These are phyloP conservation scores for Ciborinia camelliae DNA, from an alignment of 2,329 filamentous ascomycete genomes.

Conservation along the genomic window DNA sequence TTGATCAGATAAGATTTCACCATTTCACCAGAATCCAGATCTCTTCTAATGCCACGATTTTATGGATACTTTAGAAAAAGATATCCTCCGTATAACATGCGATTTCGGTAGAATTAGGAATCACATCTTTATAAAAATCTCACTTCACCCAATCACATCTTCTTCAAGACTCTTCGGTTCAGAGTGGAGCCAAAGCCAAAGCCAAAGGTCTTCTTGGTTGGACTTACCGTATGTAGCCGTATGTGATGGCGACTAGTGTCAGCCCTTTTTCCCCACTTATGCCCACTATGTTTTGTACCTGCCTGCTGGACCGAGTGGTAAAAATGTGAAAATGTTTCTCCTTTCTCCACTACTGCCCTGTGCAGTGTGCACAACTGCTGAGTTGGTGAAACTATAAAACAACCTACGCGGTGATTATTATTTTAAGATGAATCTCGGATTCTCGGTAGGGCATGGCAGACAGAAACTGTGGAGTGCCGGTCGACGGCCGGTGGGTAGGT, in stretches of 20 bases:
- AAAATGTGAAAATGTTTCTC: background rate
- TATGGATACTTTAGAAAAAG: too few relatives aligned
- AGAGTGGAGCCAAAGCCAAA: conserved; percentile 9
- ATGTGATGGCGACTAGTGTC: background rate
- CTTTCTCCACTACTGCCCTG: conserved; percentile 10
- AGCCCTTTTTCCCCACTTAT: conserved; percentile 10
- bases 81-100: too few relatives aligned
- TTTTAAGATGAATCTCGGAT: conserved; percentile 8
- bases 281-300: conserved; percentile 7
- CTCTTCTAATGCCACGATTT: background rate
- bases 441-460: too few relatives aligned
- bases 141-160: too few relatives aligned
- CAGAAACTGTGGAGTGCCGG: conserved; percentile 2
- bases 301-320: background rate
- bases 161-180: too few relatives aligned
- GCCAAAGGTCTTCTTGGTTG: conserved; percentile 1
- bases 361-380: background rate
- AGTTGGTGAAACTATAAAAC: conserved; percentile 1
- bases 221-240: background rate
- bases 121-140: too few relatives aligned
- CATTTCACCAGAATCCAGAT: background rate
- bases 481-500: background rate
- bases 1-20: background rate
- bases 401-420: too few relatives aligned
- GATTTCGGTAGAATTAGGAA: conserved; percentile 1